Evolutionary conservation across 2,329 filamentous ascomycete species (phyloP).

Genomic region (Trichoderma semiorbis): DNA sequence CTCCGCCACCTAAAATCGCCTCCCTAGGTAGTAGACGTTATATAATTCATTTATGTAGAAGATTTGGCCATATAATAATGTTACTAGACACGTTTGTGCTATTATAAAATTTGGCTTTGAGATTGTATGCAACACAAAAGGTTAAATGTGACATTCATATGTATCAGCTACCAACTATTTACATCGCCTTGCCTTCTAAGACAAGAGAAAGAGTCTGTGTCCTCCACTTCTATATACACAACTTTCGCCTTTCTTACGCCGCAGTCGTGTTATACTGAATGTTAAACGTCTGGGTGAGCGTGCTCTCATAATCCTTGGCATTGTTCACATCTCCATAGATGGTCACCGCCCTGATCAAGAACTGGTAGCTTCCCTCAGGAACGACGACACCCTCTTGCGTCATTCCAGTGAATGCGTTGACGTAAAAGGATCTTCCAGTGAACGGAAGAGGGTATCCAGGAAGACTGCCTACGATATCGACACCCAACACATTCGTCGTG

Average conservation of each 20-base stretch:
- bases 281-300: neutral
- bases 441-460: neutral
- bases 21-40: neutral
- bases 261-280: neutral
- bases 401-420: neutral
- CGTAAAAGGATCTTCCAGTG: neutral
- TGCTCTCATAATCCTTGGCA: neutral
- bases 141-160: neutral
- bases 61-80: neutral
- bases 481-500: neutral
- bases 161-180: neutral
- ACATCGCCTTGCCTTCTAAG: neutral
- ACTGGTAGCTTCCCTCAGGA: conserved; percentile 1
- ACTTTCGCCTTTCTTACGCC: neutral
- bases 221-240: neutral
- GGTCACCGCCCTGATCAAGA: neutral
- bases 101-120: no score
- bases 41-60: neutral
- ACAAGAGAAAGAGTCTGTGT: neutral
- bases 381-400: neutral
- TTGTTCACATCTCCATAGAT: conserved; percentile 1
- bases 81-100: no score
- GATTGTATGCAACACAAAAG: neutral
- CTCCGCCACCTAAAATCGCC: neutral
- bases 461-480: neutral